A percentile compares a stretch with the other conserved stretches of the same genome.
These are phyloP conservation scores for Volutella citrinella DNA, from an alignment of 2,329 filamentous ascomycete genomes.

Conservation along the genomic window DNA sequence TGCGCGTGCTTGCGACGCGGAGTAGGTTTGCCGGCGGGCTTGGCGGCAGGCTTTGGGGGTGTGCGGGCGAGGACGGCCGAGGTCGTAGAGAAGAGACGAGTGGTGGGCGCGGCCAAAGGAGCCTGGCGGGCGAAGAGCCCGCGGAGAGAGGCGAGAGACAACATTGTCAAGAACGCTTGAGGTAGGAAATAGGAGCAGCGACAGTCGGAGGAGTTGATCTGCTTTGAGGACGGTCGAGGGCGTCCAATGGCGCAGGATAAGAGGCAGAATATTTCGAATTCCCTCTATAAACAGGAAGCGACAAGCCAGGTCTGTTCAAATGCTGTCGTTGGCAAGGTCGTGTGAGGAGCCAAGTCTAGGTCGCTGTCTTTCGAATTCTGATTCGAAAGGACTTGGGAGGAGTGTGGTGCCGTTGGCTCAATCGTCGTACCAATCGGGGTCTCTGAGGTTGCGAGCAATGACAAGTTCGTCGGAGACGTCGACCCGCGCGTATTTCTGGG, in stretches of 20 bases:
- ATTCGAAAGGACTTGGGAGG: too few relatives aligned
- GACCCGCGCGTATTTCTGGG: conserved; percentile 6
- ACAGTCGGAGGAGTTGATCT: background rate
- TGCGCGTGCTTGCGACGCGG: conserved; percentile 25
- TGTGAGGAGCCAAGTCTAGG: too few relatives aligned
- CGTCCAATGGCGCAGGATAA: too few relatives aligned
- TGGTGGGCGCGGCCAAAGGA: conserved; percentile 9
- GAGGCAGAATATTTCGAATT: too few relatives aligned
- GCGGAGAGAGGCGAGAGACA: conserved; percentile 27
- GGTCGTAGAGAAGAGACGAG: conserved; percentile 32
- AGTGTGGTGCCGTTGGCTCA: too few relatives aligned
- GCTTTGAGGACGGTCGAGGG: background rate
- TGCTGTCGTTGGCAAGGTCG: too few relatives aligned
- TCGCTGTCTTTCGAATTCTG: too few relatives aligned
- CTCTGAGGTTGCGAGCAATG: background rate
- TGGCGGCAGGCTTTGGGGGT: conserved; percentile 22
- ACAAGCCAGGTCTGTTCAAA: too few relatives aligned
- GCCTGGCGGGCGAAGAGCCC: conserved; percentile 28
- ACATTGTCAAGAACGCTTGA: conserved; percentile 19
- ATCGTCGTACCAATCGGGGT: conserved; percentile 3
- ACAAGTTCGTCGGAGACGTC: conserved; percentile 6
- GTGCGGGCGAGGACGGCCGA: conserved; percentile 28
- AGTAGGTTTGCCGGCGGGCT: conserved; percentile 20
- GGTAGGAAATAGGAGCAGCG: background rate
- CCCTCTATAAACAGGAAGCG: too few relatives aligned